Evolutionary conservation across 768 basidiomycete genomes (phyloP).

Genomic region (Nidularia sp.): DNA sequence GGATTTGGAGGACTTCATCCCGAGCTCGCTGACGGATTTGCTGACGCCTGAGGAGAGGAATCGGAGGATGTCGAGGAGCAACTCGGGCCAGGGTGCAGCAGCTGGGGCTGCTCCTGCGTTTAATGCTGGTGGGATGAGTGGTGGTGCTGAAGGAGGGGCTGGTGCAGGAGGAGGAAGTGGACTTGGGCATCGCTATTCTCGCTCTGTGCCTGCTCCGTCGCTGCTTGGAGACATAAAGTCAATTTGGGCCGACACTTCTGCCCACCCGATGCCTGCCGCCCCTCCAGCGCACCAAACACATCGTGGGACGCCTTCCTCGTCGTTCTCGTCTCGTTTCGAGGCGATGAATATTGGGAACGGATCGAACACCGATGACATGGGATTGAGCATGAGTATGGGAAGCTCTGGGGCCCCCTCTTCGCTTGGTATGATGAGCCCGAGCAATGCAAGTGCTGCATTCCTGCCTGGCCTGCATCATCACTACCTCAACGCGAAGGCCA

Average conservation of each 20-base stretch:
- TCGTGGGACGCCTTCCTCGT: constrained; percentile 47
- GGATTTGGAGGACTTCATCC: constrained; percentile 86
- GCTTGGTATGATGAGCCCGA: constrained; percentile 50
- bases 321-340: constrained; percentile 43
- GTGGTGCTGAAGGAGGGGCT: not conserved
- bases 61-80: constrained; percentile 77
- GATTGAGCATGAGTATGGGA: constrained; percentile 28
- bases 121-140: not conserved
- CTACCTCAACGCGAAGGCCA: constrained; percentile 51
- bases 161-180: constrained; percentile 8
- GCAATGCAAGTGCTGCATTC: constrained; percentile 82
- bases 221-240: constrained; percentile 72
- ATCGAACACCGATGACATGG: constrained; percentile 22
- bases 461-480: constrained; percentile 67
- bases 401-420: constrained; percentile 16
- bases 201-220: constrained; percentile 76
- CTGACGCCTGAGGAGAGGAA: constrained; percentile 86
- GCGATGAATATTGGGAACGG: constrained; percentile 11
- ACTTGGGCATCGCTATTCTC: constrained; percentile 69
- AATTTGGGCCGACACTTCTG: constrained; percentile 69
- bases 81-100: constrained; percentile 34
- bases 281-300: constrained; percentile 23
- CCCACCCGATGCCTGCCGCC: constrained; percentile 22
- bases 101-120: constrained; percentile 10
- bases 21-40: constrained; percentile 83